Evolutionary conservation across 83 land plant genomes (phyloP).

Genomic region (Isoetes engelmannii): DNA sequence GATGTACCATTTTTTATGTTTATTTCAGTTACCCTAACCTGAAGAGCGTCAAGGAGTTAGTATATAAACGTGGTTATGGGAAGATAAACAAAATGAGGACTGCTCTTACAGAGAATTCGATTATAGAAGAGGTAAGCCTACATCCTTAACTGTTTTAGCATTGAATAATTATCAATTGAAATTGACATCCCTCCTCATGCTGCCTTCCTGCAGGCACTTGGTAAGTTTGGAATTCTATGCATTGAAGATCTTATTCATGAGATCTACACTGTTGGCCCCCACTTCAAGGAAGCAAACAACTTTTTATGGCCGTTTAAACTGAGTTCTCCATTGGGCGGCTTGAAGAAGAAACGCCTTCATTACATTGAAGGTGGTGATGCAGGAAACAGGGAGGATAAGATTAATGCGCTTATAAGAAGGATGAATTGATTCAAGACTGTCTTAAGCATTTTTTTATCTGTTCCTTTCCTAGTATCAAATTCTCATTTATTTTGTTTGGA

Average conservation of each 20-base stretch:
- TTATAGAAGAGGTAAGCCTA: constrained; percentile 53
- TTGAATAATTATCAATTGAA: too few species aligned
- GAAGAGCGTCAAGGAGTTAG: constrained; percentile 55
- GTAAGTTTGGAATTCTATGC: constrained; percentile 3
- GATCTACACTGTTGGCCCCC: constrained; percentile 13
- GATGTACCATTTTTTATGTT: background rate
- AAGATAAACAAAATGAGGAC: constrained; percentile 34
- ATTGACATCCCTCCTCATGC: background rate
- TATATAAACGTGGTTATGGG: constrained; percentile 63
- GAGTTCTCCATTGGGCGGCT: constrained; percentile 7
- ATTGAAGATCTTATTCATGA: constrained; percentile 9
- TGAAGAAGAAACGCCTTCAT: constrained; percentile 14
- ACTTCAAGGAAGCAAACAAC: constrained; percentile 19
- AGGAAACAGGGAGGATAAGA: constrained; percentile 10
- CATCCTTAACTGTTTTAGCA: too few species aligned
- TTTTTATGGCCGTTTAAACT: constrained; percentile 16
- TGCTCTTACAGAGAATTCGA: constrained; percentile 55
- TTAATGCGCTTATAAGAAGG: constrained; percentile 3
- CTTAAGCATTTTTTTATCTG: too few species aligned
- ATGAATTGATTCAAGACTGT: constrained; percentile 4
- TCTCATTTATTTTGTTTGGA: too few species aligned
- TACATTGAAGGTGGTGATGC: constrained; percentile 13
- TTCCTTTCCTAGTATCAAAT: too few species aligned
- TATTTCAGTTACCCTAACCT: constrained; percentile 53
- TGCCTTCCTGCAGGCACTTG: constrained; percentile 3